phyloP scores from a whole-genome alignment of 768 basidiomycete genomes.

The Calocybe indica region DNA sequence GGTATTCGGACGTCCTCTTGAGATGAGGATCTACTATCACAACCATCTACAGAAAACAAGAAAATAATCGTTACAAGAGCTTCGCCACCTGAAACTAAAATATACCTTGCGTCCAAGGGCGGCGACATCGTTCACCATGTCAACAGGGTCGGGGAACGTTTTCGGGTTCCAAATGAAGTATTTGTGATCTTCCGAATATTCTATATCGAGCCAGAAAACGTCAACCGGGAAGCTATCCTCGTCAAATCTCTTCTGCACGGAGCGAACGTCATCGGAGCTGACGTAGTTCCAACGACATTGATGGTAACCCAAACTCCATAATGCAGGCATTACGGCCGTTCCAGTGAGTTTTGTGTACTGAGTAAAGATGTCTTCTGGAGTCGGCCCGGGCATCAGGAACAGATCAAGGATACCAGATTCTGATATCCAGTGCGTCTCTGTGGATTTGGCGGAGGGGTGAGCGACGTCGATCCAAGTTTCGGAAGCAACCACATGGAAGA shows the following conservation, averaged over 20 bases:
- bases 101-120: conserved; percentile 77
- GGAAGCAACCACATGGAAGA: conserved; percentile 83
- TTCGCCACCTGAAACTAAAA: background rate
- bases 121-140: conserved; percentile 89
- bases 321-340: conserved; percentile 78
- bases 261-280: conserved; percentile 79
- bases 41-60: conserved; percentile 69
- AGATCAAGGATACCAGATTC: conserved; percentile 96
- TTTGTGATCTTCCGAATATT: conserved; percentile 89
- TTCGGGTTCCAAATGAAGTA: conserved; percentile 97
- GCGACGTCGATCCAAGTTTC: conserved; percentile 95
- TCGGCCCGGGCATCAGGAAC: conserved; percentile 90
- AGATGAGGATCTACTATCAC: conserved; percentile 96
- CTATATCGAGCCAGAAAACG: conserved; percentile 97
- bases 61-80: conserved; percentile 3
- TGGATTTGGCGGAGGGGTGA: conserved; percentile 60
- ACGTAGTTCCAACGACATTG: conserved; percentile 99
- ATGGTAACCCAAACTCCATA: conserved; percentile 92
- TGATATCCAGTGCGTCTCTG: conserved; percentile 94
- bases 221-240: conserved; percentile 94
- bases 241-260: conserved; percentile 84
- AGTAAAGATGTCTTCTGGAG: conserved; percentile 71
- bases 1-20: conserved; percentile 75
- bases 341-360: conserved; percentile 88
- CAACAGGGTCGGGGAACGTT: conserved; percentile 89